Evolutionary conservation across 2,329 filamentous ascomycete genomes (phyloP).

Genomic region (Acrocalymma vagum): DNA sequence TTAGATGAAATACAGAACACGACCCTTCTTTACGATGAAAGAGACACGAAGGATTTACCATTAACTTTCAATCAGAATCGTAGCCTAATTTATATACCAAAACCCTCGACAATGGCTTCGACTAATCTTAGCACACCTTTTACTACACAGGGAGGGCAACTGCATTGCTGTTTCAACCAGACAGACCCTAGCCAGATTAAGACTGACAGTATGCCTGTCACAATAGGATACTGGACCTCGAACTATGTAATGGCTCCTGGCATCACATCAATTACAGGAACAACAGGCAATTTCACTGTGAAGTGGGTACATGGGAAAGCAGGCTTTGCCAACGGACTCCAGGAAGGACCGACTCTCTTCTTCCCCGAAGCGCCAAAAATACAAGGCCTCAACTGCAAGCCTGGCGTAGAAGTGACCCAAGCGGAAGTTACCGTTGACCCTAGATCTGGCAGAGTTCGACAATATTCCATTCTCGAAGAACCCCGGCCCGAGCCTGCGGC

Average conservation of each 20-base stretch:
- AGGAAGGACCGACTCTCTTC: too few relatives aligned
- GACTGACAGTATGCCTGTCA: slow-evolving; percentile 7
- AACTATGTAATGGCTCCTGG: slow-evolving; percentile 10
- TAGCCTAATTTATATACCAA: slow-evolving; percentile 1
- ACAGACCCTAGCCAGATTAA: not conserved
- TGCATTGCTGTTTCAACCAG: slow-evolving; percentile 5
- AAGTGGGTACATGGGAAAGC: slow-evolving; percentile 18
- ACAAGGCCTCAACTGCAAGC: slow-evolving; percentile 21
- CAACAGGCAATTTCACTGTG: slow-evolving; percentile 8
- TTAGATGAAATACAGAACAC: slow-evolving; percentile 12
- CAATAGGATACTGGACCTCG: slow-evolving; percentile 24
- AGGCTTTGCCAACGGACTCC: too few relatives aligned
- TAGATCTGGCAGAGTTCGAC: slow-evolving; percentile 9
- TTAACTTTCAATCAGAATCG: too few relatives aligned
- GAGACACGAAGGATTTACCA: not conserved
- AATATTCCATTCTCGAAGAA: slow-evolving; percentile 9
- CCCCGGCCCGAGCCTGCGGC: slow-evolving; percentile 1
- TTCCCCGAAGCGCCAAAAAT: slow-evolving; percentile 14
- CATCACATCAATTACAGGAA: too few relatives aligned
- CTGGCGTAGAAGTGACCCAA: slow-evolving; percentile 20
- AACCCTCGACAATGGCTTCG: not conserved
- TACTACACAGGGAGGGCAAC: too few relatives aligned
- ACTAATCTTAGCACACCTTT: too few relatives aligned
- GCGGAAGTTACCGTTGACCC: slow-evolving; percentile 16
- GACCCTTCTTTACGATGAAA: not conserved